Base-by-base conservation (phyloP, 2,329 filamentous ascomycete genomes). In the Rachicladosporium sp. region DNA sequence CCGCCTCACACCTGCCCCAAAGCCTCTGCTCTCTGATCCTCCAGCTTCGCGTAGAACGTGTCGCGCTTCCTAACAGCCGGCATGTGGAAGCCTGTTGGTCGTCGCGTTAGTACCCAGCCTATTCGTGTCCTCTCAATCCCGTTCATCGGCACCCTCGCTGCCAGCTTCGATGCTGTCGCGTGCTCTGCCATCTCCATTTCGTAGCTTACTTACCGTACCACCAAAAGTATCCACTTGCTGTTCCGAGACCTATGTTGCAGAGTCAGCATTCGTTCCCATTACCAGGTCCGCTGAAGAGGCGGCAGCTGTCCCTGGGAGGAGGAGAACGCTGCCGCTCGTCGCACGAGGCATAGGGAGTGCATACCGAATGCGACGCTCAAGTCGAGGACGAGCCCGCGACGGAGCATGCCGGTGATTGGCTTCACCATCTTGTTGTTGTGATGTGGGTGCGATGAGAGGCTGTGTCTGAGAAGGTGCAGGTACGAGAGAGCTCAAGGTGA, bases 331-430 rank as follows among this genome's bases (percentile, higher is more conserved):
- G 10, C 23, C 31, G 11, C 23, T 6, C 23, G 6, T 27, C 4
- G 23, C 23, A 40, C 31, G 23, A 23, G 36, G 34, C 23, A 31
- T 12, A 35, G 13, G 36, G 10, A n/a, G 19, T 33, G 68, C 75
- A 62, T 67, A 78, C 77, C 78, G 55, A 77, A 64, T 49, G 75
- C 73, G 57, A 78, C 74, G 55, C 73, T 75, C 54, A 82, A 65
- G 62, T 82, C 76, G 52, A 81, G 68, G 52, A 82, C 76, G 44
- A 81, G 66, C 57, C 68, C 69, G 59, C 73, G 69, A 60, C 74
- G 73, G 65, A 81, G 73, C 71, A 78, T 79, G 52, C 67, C 67
- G 46, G 66, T 68, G 51, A 70, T 69, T 47, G 66, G 66, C 61
- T 68, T 69, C 54, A 69, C 59, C 63, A 66, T 66, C 52, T 37